phyloP scores from a whole-genome alignment of 352 stramenopile genomes.

The Aphanomyces stellatus region DNA sequence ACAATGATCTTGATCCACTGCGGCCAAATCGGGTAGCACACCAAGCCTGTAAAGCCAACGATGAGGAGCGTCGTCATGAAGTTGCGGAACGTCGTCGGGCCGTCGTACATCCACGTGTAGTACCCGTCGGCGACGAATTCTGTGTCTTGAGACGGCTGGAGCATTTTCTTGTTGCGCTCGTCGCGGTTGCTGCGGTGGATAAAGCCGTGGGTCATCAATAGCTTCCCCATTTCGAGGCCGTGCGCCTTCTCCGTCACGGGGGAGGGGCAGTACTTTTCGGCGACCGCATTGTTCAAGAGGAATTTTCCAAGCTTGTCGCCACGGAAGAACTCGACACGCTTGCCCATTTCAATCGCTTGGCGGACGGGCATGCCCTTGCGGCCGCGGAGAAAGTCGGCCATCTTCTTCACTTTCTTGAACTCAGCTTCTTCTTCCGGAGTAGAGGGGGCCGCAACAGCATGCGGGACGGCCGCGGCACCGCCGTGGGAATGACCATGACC shows the following conservation, averaged over 20 bases:
- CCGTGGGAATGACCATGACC: slow-evolving; percentile 5
- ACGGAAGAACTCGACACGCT: slow-evolving; percentile 89
- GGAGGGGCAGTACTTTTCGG: slow-evolving; percentile 80
- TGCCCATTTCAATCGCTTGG: slow-evolving; percentile 84
- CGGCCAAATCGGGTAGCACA: slow-evolving; percentile 99
- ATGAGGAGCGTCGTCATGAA: slow-evolving; percentile 96
- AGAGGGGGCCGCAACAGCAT: not conserved
- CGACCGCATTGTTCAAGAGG: slow-evolving; percentile 58
- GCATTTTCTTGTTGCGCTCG: slow-evolving; percentile 77
- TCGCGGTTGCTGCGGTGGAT: slow-evolving; percentile 84
- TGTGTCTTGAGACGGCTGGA: slow-evolving; percentile 73
- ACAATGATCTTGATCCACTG: slow-evolving; percentile 96
- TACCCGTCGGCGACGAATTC: slow-evolving; percentile 95
- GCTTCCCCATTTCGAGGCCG: slow-evolving; percentile 54
- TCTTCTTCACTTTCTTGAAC: slow-evolving; percentile 40
- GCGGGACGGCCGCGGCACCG: not conserved
- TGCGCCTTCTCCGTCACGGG: slow-evolving; percentile 67
- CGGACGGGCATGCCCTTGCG: slow-evolving; percentile 83
- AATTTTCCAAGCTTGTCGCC: slow-evolving; percentile 85
- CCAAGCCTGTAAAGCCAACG: slow-evolving; percentile 94
- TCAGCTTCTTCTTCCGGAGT: slow-evolving; percentile 17
- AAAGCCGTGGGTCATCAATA: slow-evolving; percentile 69
- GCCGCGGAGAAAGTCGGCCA: slow-evolving; percentile 74
- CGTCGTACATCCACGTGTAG: slow-evolving; percentile 99
- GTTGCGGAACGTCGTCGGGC: slow-evolving; percentile 96